Conservation (phyloP, 2,329 filamentous ascomycete genomes). For the Lithohypha guttulata region DNA sequence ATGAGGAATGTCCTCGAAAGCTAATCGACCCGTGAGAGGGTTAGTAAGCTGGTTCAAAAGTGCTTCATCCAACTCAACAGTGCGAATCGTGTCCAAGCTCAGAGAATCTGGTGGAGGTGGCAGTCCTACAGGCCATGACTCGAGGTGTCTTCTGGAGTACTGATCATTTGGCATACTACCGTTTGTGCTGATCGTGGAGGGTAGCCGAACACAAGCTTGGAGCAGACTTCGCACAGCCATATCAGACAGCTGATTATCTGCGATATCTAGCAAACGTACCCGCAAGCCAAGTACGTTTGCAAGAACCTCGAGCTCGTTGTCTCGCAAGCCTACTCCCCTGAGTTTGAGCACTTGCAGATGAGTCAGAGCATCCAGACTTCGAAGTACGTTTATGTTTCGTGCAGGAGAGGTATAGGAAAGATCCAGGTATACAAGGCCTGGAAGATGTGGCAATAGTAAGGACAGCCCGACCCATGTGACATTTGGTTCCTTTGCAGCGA, state of each 20-base stretch:
- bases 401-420: conserved; percentile 44
- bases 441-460: conserved; percentile 43
- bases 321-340: conserved; percentile 42
- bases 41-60: conserved; percentile 39
- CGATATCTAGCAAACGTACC: conserved; percentile 46
- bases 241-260: conserved; percentile 49
- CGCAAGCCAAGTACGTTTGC: conserved; percentile 41
- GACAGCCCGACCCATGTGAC: conserved; percentile 45
- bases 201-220: conserved; percentile 38
- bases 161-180: conserved; percentile 21
- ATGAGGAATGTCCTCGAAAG: conserved; percentile 45
- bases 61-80: conserved; percentile 42
- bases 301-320: conserved; percentile 42
- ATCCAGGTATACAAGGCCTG: conserved; percentile 47
- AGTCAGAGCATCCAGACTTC: conserved; percentile 35
- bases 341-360: conserved; percentile 49
- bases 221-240: conserved; percentile 42
- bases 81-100: conserved; percentile 31
- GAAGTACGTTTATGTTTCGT: conserved; percentile 39
- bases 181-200: conserved; percentile 22
- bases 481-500: conserved; percentile 48
- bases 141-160: conserved; percentile 14
- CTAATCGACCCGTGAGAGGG: conserved; percentile 42
- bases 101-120: conserved; percentile 29
- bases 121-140: conserved; percentile 24